Evolutionary conservation across 2,329 filamentous ascomycete genomes (phyloP), one percentile per base, ranked within the genome.

Genomic region (Colletotrichum sp.): DNA sequence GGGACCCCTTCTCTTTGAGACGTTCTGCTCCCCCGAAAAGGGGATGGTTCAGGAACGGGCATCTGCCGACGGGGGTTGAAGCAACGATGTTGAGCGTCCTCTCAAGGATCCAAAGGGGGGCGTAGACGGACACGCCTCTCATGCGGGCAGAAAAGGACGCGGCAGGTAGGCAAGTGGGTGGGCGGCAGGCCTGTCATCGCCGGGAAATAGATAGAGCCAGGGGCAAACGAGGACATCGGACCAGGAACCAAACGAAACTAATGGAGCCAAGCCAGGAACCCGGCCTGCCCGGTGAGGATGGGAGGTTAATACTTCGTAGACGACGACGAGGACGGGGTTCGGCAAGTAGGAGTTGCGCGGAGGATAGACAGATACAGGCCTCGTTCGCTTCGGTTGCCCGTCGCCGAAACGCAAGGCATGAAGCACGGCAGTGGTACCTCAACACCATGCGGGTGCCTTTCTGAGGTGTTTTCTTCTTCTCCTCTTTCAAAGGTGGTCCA

Each of bases 281-380:
- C 73, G 69, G 73, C 70, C 16, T 75, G 63, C 9, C 69, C 73
- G 73, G 69, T 59, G 60, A 74, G 28, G 63, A 59, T 61, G 68
- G 68, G 55, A 19, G 68, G 71, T 15, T 15, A 65, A 28, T 34
- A 39, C 36, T 39, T 39, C 15, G 36, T 39, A 39, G 55, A 36
- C 44, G 44, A 48, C n/a, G 44, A 48, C 19, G n/a, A 22, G 44
- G 6, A 61, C 55, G 57, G 68, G 57, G 55, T 63, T 63, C 68
- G 55, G 68, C 32, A 27, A 28, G 57, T 39, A 61, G 57, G 67
- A 69, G 67, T 36, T 39, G 55, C 67, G 34, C 55, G 34, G 34
- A 19, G 19, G 72, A 60, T 57, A 15, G 19, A 32, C 34, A 48
- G 52, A 55, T 11, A 30, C 25, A 30, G 8, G 44, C n/a, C 55